Conservation (phyloP, 176 grass and related monocot species). For the Elymus sibiricus region DNA sequence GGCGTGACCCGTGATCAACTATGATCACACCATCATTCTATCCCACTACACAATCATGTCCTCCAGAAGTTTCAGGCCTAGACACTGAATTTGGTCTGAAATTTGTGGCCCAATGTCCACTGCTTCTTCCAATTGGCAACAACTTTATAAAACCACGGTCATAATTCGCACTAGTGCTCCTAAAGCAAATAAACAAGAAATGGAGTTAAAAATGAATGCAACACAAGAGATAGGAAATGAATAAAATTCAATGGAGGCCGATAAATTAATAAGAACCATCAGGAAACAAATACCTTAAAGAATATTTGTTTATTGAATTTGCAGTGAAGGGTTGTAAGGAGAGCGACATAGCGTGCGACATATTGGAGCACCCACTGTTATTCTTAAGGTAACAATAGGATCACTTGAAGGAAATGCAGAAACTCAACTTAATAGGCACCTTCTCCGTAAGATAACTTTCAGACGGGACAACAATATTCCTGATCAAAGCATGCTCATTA, state of each 20-base stretch:
- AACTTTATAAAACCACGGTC: conserved; percentile 27
- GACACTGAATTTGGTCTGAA: conserved; percentile 6
- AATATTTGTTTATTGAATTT: neutral
- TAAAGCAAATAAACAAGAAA: conserved; percentile 24
- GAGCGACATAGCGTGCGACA: neutral
- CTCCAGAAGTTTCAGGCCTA: neutral
- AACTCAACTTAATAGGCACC: neutral
- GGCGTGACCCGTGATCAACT: conserved; percentile 86
- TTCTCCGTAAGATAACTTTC: neutral
- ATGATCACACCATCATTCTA: conserved; percentile 77
- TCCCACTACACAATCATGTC: conserved; percentile 22
- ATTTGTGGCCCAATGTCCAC: conserved; percentile 22
- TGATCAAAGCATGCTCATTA: neutral
- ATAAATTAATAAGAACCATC: neutral
- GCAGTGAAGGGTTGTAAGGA: neutral
- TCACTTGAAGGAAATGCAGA: neutral
- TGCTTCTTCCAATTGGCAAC: conserved; percentile 13
- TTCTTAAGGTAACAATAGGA: neutral
- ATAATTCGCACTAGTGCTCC: conserved; percentile 18
- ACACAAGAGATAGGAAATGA: neutral
- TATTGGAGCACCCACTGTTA: too few relatives aligned
- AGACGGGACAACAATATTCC: neutral
- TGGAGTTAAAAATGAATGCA: neutral
- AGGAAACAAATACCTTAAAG: neutral
- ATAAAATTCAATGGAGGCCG: neutral